Percentiles rank a stretch among this genome's conserved stretches.
Evolutionary conservation across 2,329 filamentous ascomycete genomes (phyloP).

Genomic region (Alternaria longipes): DNA sequence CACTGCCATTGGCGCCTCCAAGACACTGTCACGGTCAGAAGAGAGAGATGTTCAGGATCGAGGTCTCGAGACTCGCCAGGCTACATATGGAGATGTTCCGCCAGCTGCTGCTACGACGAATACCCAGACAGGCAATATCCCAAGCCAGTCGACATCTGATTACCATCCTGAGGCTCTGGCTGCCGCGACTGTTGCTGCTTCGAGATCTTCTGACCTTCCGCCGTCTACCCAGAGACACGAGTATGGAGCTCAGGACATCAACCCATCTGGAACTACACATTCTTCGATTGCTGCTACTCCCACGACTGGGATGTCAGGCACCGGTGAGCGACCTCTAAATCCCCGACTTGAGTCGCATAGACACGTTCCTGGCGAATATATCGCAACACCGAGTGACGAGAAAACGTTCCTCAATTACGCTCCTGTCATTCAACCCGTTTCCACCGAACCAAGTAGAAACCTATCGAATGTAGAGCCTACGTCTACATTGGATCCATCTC

Average conservation of each 20-base stretch:
- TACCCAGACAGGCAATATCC: neutral
- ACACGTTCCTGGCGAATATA: conserved; percentile 47
- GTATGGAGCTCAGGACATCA: conserved; percentile 29
- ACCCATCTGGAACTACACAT: conserved; percentile 21
- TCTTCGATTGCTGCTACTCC: neutral
- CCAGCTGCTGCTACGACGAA: neutral
- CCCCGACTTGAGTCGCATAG: conserved; percentile 45
- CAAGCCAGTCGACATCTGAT: conserved; percentile 10
- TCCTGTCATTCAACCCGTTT: conserved; percentile 14
- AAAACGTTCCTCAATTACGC: conserved; percentile 34
- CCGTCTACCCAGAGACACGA: conserved; percentile 21
- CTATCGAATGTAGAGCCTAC: conserved; percentile 1
- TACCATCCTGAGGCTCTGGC: conserved; percentile 32
- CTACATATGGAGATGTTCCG: conserved; percentile 7
- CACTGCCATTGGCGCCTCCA: conserved; percentile 35
- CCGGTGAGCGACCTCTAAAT: conserved; percentile 30
- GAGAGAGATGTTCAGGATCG: conserved; percentile 10
- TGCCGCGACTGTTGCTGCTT: conserved; percentile 24
- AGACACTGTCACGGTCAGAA: conserved; percentile 14
- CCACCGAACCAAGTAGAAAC: neutral
- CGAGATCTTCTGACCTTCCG: conserved; percentile 12
- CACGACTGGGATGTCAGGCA: neutral
- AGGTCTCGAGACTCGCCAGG: conserved; percentile 10
- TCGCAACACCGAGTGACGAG: conserved; percentile 43
- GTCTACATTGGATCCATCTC: conserved; percentile 3